phyloP scores from a whole-genome alignment of 208 protist species.

The Angomonas deanei region DNA sequence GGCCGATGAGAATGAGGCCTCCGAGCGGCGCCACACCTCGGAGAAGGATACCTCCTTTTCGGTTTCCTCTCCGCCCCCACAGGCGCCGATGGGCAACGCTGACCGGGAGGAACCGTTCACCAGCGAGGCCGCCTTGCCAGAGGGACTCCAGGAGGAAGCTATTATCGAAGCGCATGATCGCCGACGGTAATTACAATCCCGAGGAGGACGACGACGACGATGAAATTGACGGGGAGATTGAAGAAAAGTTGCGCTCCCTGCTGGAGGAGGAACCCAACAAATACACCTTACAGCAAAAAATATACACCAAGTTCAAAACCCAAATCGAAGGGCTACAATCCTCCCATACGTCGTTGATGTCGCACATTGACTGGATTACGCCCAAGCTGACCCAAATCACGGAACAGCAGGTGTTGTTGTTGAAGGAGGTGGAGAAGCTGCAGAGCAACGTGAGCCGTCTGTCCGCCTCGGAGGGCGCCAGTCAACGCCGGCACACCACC shows the following conservation, averaged over 20 bases:
- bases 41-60: background rate
- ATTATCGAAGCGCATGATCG: background rate
- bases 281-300: background rate
- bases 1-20: background rate
- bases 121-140: background rate
- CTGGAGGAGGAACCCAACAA: background rate
- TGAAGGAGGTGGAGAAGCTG: conserved; percentile 9
- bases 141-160: background rate
- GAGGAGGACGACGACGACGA: background rate
- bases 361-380: conserved; percentile 3
- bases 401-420: conserved; percentile 1
- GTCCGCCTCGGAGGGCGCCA: too few relatives aligned
- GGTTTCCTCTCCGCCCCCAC: background rate
- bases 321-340: background rate
- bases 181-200: background rate
- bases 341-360: background rate
- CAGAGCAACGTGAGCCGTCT: too few relatives aligned
- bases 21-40: background rate
- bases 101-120: background rate
- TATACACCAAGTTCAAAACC: background rate
- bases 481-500: too few relatives aligned
- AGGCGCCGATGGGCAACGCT: background rate
- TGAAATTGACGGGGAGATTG: background rate
- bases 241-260: background rate
- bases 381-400: conserved; percentile 7